Base-by-base conservation (phyloP, 441 rosid species). In the Euphorbia celastroides region DNA sequence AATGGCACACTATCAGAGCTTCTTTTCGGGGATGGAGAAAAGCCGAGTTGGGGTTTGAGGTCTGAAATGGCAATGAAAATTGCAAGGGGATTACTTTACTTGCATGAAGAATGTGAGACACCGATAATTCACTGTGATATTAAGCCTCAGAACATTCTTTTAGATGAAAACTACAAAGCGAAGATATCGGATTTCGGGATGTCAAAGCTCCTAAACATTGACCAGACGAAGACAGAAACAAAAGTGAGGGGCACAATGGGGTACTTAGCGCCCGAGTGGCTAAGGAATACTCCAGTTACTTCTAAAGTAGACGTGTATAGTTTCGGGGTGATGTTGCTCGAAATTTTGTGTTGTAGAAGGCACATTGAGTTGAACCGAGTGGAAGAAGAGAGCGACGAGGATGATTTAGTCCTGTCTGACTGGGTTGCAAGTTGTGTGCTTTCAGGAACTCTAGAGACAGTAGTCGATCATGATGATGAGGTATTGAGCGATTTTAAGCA, bases 251-350 rank as follows among this genome's bases (percentile, higher is more conserved):
- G 78, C 14, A 74, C 78, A 7, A 16, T 60, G 34, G 78, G 81
- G 13, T 77, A 77, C 48, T 13, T 77, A 60, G 81, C 78, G 9
- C 81, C 78, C 0, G 78, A 77, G 65, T 77, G 81, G 81, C 60
- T 74, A 22, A 74, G 68, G 67, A 50, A 65, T 17, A 67, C 61
- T 10, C 74, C 74, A 1, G 71, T 78, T 16, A 65, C 78, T 5
- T 57, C 64, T 27, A 78, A 74, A 57, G 78, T 74, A 7, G 81
- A 78, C 32, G 63, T 78, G 14, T 78, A 54, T 57, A 78, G 78
- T 26, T 74, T 60, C 31, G 78, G 81, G 4, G 75, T 74, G 14
- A 55, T 71, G 71, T 32, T 77, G 25, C 59, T 77, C 1, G 81
- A 77, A 66, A 71, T 74, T 19, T 30, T 74, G 14, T 78, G 81